Evolutionary conservation across 306 rosid species (phyloP).

Genomic region (Cajanus cajan): DNA sequence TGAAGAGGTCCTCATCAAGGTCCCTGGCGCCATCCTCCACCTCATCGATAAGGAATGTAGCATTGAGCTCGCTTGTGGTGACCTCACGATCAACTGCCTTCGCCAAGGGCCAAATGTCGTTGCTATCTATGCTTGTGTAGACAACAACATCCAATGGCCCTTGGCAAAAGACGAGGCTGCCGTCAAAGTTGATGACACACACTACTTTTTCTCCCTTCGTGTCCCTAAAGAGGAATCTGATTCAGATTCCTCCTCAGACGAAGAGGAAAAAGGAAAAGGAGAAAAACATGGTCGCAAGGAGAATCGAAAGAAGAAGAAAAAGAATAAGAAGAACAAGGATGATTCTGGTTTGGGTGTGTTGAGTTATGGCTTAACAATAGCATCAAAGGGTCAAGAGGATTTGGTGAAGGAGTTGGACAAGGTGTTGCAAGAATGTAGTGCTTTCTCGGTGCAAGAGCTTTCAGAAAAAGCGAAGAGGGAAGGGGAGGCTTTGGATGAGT

Average conservation of each 20-base stretch:
- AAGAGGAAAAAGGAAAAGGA: conserved; percentile 29
- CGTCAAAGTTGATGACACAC: conserved; percentile 80
- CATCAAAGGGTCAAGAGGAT: conserved; percentile 73
- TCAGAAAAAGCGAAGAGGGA: conserved; percentile 61
- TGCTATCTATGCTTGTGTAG: conserved; percentile 60
- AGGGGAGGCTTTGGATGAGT: conserved; percentile 63
- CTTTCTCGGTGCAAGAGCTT: conserved; percentile 64
- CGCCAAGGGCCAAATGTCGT: conserved; percentile 48
- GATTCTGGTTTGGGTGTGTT: conserved; percentile 21
- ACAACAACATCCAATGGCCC: conserved; percentile 81
- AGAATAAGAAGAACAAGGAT: not conserved
- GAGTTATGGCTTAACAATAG: conserved; percentile 86
- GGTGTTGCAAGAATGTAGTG: conserved; percentile 54
- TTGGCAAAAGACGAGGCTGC: conserved; percentile 65
- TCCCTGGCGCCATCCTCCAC: conserved; percentile 85
- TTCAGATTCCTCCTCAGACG: conserved; percentile 41
- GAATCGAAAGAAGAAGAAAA: not conserved
- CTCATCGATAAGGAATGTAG: conserved; percentile 79
- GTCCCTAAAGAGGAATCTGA: conserved; percentile 35
- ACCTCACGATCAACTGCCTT: conserved; percentile 50
- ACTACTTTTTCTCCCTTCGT: conserved; percentile 71
- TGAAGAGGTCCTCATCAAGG: conserved; percentile 58
- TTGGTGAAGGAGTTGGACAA: conserved; percentile 61
- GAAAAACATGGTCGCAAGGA: not conserved
- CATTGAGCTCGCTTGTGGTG: conserved; percentile 80